Base-by-base conservation (phyloP, 306 rosid species). In the Prunus fruticosa region DNA sequence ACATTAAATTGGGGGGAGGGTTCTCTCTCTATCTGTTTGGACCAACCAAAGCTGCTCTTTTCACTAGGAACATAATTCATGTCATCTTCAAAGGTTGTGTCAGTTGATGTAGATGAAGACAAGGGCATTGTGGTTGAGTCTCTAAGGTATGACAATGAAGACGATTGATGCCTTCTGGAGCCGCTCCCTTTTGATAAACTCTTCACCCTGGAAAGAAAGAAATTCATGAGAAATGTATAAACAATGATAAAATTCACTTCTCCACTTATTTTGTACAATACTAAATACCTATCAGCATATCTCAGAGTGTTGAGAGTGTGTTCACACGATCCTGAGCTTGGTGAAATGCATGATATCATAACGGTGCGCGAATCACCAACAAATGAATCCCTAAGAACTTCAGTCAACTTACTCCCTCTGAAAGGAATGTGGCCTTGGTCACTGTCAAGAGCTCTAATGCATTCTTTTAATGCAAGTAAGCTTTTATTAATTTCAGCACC, bases 401-500 rank as follows among this genome's bases (percentile, higher is more conserved):
- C 97, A 2, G 97, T 92, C 82, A 92, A 81, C 84, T 92, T 89
- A 80, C 97, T 92, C 83, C 97, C 97, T 86, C 97, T 83, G 82
- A 91, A 91, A 85, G 97, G 97, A 78, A 91, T 91, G 82, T 89
- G 97, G 53, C 95, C 91, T 73, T 91, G 97, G 82, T 91, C 91
- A 62, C 83, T 88, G 85, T 91, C 97, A n/a, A 89, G 88, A 19
- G 95, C 97, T 85, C 97, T 86, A 51, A 89, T 91, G 88, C 95
- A 89, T 87, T 91, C 95, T 68, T 91, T 91, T 53, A 89, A 66
- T 54, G 97, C 95, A 66, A 91, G 95, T 64, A 91, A 84, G 85
- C 97, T 91, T 82, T 91, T 91, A 87, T 91, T 91, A 53, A 91
- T 91, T 85, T 88, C 97, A 61, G 97, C 97, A 72, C 97, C 97